Conservation (phyloP, 2,329 filamentous ascomycete species). For the Xylariaceae sp. region DNA sequence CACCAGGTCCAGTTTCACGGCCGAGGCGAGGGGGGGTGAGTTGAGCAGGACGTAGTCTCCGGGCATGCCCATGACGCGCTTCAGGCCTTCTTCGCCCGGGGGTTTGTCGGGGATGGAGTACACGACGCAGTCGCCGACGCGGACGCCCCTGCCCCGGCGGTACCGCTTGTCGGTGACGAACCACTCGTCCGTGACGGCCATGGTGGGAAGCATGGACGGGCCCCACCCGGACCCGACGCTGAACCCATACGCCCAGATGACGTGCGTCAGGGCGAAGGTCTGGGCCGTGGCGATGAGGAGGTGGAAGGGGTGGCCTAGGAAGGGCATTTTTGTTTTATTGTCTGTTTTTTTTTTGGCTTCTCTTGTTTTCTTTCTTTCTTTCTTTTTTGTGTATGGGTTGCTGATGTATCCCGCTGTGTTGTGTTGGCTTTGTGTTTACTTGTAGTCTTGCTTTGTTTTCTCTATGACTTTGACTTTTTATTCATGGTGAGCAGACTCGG, state of each 20-base stretch:
- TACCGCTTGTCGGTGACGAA: conserved; percentile 64
- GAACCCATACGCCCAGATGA: conserved; percentile 57
- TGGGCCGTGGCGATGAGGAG: conserved; percentile 42
- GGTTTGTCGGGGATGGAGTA: conserved; percentile 69
- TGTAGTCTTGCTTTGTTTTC: too few relatives aligned
- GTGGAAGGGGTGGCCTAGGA: conserved; percentile 34
- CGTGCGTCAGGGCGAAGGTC: conserved; percentile 42
- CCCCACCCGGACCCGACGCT: conserved; percentile 57
- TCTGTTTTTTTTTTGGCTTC: background rate
- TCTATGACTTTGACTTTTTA: too few relatives aligned
- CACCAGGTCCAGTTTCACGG: too few relatives aligned
- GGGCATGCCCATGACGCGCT: conserved; percentile 72
- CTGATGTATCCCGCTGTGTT: too few relatives aligned
- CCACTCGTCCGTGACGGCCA: conserved; percentile 61
- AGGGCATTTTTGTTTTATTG: conserved; percentile 13
- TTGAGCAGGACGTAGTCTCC: conserved; percentile 69
- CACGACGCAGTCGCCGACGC: conserved; percentile 78
- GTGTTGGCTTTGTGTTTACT: too few relatives aligned
- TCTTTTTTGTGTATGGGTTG: too few relatives aligned
- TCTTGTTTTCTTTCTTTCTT: too few relatives aligned
- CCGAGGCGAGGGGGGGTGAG: conserved; percentile 44
- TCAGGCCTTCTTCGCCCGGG: conserved; percentile 59
- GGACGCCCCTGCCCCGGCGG: conserved; percentile 57
- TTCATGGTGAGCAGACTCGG: too few relatives aligned
- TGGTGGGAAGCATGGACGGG: conserved; percentile 85